A percentile compares a stretch with the other conserved stretches of the same genome.
Conservation (phyloP, 2,329 filamentous ascomycete genomes). For the Colletotrichum paranaense region DNA sequence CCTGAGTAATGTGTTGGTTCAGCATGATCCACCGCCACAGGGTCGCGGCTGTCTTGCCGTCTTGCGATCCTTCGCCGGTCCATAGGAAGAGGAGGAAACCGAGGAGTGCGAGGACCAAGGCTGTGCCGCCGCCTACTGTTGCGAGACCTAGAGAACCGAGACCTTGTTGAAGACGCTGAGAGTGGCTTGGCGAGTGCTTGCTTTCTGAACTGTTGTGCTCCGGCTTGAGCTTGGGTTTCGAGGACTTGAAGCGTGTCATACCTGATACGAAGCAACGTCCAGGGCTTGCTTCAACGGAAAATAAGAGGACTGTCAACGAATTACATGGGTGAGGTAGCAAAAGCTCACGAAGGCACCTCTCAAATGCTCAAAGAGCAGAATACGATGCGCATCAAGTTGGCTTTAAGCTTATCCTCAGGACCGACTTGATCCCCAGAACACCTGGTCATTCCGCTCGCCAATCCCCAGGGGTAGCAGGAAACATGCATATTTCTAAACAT, state of each 20-base stretch:
- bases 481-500: constrained; percentile 23
- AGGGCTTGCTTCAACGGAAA: background rate
- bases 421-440: background rate
- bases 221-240: background rate
- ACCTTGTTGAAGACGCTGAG: constrained; percentile 1
- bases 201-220: background rate
- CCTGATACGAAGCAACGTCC: background rate
- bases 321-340: background rate
- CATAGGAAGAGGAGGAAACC: constrained; percentile 38
- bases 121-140: constrained; percentile 33
- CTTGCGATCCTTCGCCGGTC: constrained; percentile 33
- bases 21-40: constrained; percentile 39
- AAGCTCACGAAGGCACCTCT: background rate
- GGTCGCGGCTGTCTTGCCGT: constrained; percentile 23
- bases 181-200: background rate
- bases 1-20: constrained; percentile 34
- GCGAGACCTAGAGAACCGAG: constrained; percentile 26
- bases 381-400: background rate
- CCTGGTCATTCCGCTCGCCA: background rate
- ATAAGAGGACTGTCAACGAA: background rate
- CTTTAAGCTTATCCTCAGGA: background rate
- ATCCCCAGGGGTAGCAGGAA: background rate
- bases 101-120: constrained; percentile 35
- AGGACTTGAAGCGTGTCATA: constrained; percentile 9
- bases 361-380: background rate